Evolutionary conservation across 2,329 filamentous ascomycete genomes (phyloP), one percentile per base, ranked within the genome.

Genomic region (Aureobasidium sp.): DNA sequence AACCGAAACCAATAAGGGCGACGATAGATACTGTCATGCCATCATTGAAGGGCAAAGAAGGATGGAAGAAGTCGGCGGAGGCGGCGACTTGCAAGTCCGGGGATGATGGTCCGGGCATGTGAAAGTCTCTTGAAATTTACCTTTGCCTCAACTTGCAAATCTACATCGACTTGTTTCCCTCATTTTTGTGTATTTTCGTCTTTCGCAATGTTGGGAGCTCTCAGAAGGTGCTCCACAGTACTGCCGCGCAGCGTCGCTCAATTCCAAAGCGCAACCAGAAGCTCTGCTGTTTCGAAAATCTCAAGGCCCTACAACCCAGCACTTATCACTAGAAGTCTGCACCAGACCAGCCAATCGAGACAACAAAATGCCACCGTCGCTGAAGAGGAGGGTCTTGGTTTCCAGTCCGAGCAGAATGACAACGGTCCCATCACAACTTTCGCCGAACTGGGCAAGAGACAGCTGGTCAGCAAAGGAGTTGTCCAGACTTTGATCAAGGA

Each of bases 401-500:
- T 66, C 48, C 64, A 50, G 48, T 55, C 62, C 45, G 54, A 63
- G 51, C 50, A 65, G 34, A 29, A 30, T 29, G 45, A 41, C 39
- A 57, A 62, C 37, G 61, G 51, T 30, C 53, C 58, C 30, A 62
- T 65, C 63, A 79, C 77, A 29, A 68, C 68, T 36, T 81, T 81
- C 64, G 64, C 68, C 16, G 76, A 81, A 29, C 73, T 81, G 27
- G 75, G 70, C 37, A 69, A 69, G n/a, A 68, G 68, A 16, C 71
- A 73, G 5, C 68, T 81, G 77, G 82, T 96, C 45, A 80, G 92
- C 70, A 70, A 75, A 29, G 83, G 80, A 63, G 75, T 97, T 57
- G 79, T 96, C 65, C 70, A 79, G 4, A 82, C 87, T 30, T 85
- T 99, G 67, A 88, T 83, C 1, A 67, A 82, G 5, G 82, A 85